phyloP scores from a whole-genome alignment of 2,329 filamentous ascomycete genomes.

The Pseudogymnoascus sp. region DNA sequence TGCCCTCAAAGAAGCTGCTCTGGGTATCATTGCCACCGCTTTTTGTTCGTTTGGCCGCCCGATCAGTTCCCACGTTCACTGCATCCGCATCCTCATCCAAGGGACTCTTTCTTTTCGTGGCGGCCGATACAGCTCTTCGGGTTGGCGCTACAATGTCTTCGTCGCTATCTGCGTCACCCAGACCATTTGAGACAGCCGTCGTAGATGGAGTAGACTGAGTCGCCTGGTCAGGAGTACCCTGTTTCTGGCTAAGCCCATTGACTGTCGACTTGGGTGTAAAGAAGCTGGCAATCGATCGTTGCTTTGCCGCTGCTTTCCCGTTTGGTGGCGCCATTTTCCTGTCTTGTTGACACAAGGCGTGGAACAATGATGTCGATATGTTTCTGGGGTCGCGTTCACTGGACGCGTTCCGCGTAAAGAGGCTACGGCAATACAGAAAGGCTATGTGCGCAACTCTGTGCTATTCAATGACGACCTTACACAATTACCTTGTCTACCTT shows the following conservation, averaged over 20 bases:
- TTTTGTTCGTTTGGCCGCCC: conserved; percentile 40
- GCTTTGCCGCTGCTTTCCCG: conserved; percentile 40
- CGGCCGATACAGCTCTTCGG: conserved; percentile 16
- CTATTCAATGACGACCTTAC: no score
- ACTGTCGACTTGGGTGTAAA: conserved; percentile 57
- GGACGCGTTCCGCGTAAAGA: conserved; percentile 16
- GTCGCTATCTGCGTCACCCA: conserved; percentile 25
- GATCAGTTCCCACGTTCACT: conserved; percentile 34
- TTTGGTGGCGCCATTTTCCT: conserved; percentile 22
- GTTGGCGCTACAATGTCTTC: conserved; percentile 17
- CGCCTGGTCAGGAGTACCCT: conserved; percentile 25
- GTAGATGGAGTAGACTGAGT: conserved; percentile 29
- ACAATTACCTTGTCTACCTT: background rate
- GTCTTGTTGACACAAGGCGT: background rate
- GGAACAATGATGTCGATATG: conserved; percentile 3
- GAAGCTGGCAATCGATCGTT: conserved; percentile 80
- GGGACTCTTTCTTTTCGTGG: conserved; percentile 42
- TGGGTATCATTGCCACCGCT: conserved; percentile 34
- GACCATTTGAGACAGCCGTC: conserved; percentile 10
- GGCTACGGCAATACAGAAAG: background rate
- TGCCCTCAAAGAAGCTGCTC: conserved; percentile 35
- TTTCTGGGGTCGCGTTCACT: conserved; percentile 8
- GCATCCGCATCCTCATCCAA: conserved; percentile 42
- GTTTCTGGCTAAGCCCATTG: conserved; percentile 34
- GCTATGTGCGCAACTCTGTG: background rate